Conservation (phyloP, 371 early-diverging fungal genomes). For the Amoeboaphelidium protococcarum region DNA sequence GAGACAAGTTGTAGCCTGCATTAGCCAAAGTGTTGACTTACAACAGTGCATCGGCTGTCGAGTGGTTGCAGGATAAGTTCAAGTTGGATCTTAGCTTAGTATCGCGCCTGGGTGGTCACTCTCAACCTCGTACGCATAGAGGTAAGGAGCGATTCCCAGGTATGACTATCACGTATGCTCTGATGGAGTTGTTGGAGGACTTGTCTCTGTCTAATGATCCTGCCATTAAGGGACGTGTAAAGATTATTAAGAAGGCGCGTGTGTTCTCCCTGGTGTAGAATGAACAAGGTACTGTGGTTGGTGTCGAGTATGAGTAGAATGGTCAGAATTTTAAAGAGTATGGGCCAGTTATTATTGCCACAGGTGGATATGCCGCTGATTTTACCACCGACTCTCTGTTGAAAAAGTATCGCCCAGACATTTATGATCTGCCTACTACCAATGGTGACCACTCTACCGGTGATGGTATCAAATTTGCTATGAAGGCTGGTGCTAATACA, state of each 20-base stretch:
- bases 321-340: constrained; percentile 24
- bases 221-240: constrained; percentile 42
- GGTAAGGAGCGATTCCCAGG: constrained; percentile 80
- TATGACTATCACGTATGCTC: constrained; percentile 80
- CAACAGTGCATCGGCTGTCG: constrained; percentile 59
- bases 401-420: constrained; percentile 35
- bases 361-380: constrained; percentile 52
- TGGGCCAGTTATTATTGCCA: constrained; percentile 68
- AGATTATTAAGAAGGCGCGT: constrained; percentile 37
- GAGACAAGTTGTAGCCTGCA: constrained; percentile 48
- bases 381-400: constrained; percentile 17
- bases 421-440: constrained; percentile 45
- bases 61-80: constrained; percentile 77
- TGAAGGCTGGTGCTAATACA: constrained; percentile 47
- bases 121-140: constrained; percentile 68
- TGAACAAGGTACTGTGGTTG: background rate
- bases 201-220: constrained; percentile 31
- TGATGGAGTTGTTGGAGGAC: constrained; percentile 64
- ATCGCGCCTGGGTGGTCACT: constrained; percentile 59
- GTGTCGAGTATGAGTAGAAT: constrained; percentile 42
- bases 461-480: constrained; percentile 77
- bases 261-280: background rate
- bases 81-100: constrained; percentile 54
- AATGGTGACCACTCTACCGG: constrained; percentile 87
- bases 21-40: constrained; percentile 62